These are phyloP conservation scores for Massariosphaeria phaeospora DNA, from an alignment of 495 filamentous ascomycete species.

Conservation along the genomic window DNA sequence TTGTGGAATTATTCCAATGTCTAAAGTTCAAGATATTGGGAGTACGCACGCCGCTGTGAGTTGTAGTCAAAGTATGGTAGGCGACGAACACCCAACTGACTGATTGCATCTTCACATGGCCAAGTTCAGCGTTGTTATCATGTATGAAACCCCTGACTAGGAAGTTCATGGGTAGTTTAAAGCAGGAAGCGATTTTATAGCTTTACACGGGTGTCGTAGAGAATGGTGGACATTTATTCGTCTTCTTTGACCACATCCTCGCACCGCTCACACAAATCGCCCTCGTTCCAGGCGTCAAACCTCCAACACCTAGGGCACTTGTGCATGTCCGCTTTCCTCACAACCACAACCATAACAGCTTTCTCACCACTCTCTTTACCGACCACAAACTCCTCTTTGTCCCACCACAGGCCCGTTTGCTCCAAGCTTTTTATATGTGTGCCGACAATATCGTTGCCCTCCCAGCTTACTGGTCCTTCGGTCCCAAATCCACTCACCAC, in stretches of 20 bases:
- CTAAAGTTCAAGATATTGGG: no score
- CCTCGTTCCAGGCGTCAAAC: slow-evolving; percentile 57
- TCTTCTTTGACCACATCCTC: slow-evolving; percentile 55
- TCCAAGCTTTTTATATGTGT: background rate
- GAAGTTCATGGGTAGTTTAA: background rate
- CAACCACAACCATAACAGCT: slow-evolving; percentile 55
- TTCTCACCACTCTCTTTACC: slow-evolving; percentile 8
- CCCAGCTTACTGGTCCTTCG: no score
- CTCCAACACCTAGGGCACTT: slow-evolving; percentile 92
- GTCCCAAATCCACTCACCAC: slow-evolving; percentile 4
- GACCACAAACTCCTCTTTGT: background rate
- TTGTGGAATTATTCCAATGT: no score
- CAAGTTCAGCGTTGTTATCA: no score
- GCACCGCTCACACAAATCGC: slow-evolving; percentile 68
- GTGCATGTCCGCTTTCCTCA: slow-evolving; percentile 58
- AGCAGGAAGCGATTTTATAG: background rate
- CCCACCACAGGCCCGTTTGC: background rate
- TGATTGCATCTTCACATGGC: no score
- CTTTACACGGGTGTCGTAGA: background rate
- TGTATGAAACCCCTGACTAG: no score
- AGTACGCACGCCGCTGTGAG: no score
- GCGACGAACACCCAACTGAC: no score
- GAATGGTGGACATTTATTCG: background rate
- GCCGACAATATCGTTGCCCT: background rate
- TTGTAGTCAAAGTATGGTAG: no score